Percentiles rank a stretch among this genome's conserved stretches.
Conservation (phyloP, 2,329 filamentous ascomycete genomes). For the Colletotrichum sp. region DNA sequence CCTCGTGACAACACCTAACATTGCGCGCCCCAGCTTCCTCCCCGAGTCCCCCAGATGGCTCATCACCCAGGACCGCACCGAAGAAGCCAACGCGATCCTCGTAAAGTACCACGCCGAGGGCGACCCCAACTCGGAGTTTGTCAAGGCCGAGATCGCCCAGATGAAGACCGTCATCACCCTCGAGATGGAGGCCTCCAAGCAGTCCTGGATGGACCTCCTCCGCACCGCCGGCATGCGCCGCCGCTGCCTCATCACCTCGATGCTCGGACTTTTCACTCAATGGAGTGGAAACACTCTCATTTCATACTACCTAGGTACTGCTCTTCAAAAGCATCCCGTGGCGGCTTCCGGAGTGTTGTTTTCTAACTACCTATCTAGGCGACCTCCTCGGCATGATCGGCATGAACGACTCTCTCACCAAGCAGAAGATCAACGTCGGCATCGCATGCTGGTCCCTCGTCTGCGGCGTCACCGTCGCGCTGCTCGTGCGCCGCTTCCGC, state of each 20-base stretch:
- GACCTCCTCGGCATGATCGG: slow-evolving; percentile 51
- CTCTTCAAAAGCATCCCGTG: not conserved
- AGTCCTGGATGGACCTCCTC: slow-evolving; percentile 58
- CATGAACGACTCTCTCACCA: slow-evolving; percentile 41
- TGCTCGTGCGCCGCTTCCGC: slow-evolving; percentile 47
- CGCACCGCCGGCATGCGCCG: slow-evolving; percentile 54
- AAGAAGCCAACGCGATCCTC: slow-evolving; percentile 36
- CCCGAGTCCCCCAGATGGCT: slow-evolving; percentile 39
- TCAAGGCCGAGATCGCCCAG: slow-evolving; percentile 64
- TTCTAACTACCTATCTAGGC: slow-evolving; percentile 14
- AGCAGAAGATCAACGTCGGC: slow-evolving; percentile 51
- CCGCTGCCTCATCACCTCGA: slow-evolving; percentile 50
- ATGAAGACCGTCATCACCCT: slow-evolving; percentile 61
- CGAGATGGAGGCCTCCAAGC: slow-evolving; percentile 57
- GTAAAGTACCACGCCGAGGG: slow-evolving; percentile 57
- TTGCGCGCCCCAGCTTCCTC: slow-evolving; percentile 20
- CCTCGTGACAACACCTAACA: not conserved
- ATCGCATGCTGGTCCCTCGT: slow-evolving; percentile 53
- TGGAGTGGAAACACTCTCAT: slow-evolving; percentile 57
- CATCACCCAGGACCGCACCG: slow-evolving; percentile 31
- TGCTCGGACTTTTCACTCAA: slow-evolving; percentile 60
- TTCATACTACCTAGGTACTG: slow-evolving; percentile 45
- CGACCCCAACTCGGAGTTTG: slow-evolving; percentile 52
- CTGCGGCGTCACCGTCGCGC: slow-evolving; percentile 44
- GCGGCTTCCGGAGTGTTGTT: not conserved